phyloP scores from a whole-genome alignment of 441 rosid genomes.

The Syzygium malaccense region DNA sequence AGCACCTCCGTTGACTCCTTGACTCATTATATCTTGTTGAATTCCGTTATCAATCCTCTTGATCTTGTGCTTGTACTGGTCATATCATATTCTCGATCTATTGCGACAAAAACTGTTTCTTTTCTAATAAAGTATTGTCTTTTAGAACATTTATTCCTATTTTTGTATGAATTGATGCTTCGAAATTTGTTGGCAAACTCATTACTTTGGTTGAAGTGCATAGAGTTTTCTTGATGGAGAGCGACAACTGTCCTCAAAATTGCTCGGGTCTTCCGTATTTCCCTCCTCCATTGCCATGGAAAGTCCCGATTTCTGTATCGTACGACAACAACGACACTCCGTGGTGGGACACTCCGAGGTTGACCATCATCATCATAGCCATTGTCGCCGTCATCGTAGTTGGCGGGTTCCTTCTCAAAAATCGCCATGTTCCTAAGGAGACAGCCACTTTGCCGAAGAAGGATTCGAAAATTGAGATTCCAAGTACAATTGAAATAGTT shows the following conservation, averaged over 20 bases:
- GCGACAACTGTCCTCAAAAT: too few relatives aligned
- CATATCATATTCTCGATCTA: not conserved
- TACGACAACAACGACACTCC: not conserved
- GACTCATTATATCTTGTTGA: not conserved
- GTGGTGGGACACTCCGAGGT: not conserved
- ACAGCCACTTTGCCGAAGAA: too few relatives aligned
- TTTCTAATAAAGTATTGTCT: not conserved
- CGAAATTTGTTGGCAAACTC: too few relatives aligned
- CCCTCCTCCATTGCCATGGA: too few relatives aligned
- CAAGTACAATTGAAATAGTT: too few relatives aligned
- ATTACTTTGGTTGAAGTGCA: too few relatives aligned
- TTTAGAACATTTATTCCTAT: too few relatives aligned
- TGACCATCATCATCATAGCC: not conserved
- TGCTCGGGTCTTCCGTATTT: too few relatives aligned
- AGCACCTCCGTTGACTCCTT: not conserved
- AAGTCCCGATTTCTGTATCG: not conserved
- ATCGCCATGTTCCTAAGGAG: too few relatives aligned
- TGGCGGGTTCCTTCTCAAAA: not conserved
- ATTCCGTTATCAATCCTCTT: not conserved
- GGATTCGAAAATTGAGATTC: too few relatives aligned
- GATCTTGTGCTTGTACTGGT: not conserved
- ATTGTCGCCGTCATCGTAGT: not conserved
- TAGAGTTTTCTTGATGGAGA: too few relatives aligned
- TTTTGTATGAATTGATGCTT: too few relatives aligned
- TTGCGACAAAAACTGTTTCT: not conserved